These are phyloP conservation scores for Madurella mycetomatis DNA, from an alignment of 2,329 filamentous ascomycete species.

Conservation along the genomic window DNA sequence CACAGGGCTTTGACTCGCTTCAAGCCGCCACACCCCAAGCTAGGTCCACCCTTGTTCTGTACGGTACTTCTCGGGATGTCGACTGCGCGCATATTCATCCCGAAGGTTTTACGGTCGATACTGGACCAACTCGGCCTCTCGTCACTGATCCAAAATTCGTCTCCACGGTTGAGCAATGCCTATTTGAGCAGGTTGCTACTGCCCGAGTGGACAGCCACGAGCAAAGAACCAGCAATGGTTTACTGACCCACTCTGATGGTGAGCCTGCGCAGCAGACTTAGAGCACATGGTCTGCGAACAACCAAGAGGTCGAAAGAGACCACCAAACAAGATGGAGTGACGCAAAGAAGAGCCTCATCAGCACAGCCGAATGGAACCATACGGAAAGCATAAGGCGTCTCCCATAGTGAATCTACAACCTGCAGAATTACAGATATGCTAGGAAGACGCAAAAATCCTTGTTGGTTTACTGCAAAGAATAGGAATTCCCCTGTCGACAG, in stretches of 20 bases:
- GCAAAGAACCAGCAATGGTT: too few relatives aligned
- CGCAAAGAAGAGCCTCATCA: not conserved
- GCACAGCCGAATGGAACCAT: too few relatives aligned
- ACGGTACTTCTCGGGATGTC: too few relatives aligned
- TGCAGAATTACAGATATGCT: not conserved
- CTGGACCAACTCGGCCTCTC: too few relatives aligned
- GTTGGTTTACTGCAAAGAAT: constrained; percentile 1
- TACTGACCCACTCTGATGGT: not conserved
- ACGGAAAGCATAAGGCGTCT: not conserved
- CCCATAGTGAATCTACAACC: not conserved
- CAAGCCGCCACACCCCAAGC: constrained; percentile 20
- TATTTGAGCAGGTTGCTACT: too few relatives aligned
- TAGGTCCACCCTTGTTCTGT: constrained; percentile 14
- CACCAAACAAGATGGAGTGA: not conserved
- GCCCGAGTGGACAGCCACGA: too few relatives aligned
- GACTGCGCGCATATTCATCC: too few relatives aligned
- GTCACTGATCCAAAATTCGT: too few relatives aligned
- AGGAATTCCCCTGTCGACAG: constrained; percentile 7
- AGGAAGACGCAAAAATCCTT: constrained; percentile 1
- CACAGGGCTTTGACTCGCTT: constrained; percentile 23
- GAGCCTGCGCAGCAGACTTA: not conserved
- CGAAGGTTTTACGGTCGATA: too few relatives aligned
- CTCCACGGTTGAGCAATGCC: too few relatives aligned
- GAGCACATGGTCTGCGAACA: not conserved
- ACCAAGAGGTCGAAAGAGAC: not conserved